Base-by-base conservation (phyloP, 1,284 basidiomycete genomes). In the Chalciporus sp. region DNA sequence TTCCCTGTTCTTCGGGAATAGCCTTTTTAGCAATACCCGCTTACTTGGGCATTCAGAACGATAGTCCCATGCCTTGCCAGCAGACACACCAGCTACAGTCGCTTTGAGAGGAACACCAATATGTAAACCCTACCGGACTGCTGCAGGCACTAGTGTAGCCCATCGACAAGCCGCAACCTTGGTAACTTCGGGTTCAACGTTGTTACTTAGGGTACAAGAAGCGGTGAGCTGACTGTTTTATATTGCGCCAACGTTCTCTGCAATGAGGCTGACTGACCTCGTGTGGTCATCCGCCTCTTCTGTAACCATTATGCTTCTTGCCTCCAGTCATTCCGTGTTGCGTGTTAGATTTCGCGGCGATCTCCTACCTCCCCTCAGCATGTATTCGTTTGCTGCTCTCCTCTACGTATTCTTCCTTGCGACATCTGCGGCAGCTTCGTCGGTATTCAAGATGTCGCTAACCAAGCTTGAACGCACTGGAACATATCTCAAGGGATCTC, bases 401-500 rank as follows among this genome's bases (percentile, higher is more conserved):
- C 29, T 31, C 12, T 47, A 51, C 9, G 16, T 51, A 9, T 42
- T 41, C n/a, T 20, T 61, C 19, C 48, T 68, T 20, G 59, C 54
- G 28, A 50, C 52, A 1, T 66, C 45, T 40, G 40, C 37, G 4
- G 54, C 49, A 20, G 57, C 65, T 6, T 55, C 52, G 19, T 20
- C 51, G 2, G 47, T 52, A 14, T 2, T 52, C 43, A 57, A 50
- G 14, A 17, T 58, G 7, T 51, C 58, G 4, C 26, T 71, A 14
- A 55, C 56, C 8, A 58, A 47, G 27, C 33, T 58, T 12, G 33
- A 49, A 8, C 49, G 52, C 14, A 48, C 51, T 3, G 58, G 63
- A 28, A 16, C 47, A 7, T 62, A 54, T 35, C 58, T 60, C 57
- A 58, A 59, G 20, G 65, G 63, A 14, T 54, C 51, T 31, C 49